Evolutionary conservation across 2,329 filamentous ascomycete species (phyloP).

Genomic region (Cladophialophora carrionii): DNA sequence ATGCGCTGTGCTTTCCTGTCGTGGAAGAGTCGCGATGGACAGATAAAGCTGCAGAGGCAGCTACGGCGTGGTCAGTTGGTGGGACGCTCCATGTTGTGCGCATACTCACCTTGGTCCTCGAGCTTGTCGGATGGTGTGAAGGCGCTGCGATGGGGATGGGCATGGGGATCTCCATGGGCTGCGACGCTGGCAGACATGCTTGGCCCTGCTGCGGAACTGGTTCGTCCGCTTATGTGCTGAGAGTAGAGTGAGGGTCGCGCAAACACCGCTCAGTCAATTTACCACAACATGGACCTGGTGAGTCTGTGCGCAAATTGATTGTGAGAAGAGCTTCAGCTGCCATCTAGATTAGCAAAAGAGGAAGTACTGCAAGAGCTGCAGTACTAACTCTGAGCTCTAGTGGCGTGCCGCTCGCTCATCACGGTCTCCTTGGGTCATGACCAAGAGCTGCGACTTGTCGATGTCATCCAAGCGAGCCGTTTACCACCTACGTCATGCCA

Average conservation of each 20-base stretch:
- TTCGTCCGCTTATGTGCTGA: slow-evolving; percentile 13
- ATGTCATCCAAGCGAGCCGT: slow-evolving; percentile 26
- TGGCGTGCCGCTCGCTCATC: slow-evolving; percentile 25
- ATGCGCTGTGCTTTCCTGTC: slow-evolving; percentile 37
- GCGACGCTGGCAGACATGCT: slow-evolving; percentile 33
- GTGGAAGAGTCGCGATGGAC: slow-evolving; percentile 46
- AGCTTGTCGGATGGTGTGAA: slow-evolving; percentile 40
- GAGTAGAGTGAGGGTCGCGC: slow-evolving; percentile 7
- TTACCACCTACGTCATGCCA: slow-evolving; percentile 32
- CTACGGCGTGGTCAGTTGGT: slow-evolving; percentile 41
- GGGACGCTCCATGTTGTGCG: background rate
- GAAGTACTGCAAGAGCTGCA: slow-evolving; percentile 19
- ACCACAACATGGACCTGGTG: slow-evolving; percentile 10
- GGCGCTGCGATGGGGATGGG: slow-evolving; percentile 20
- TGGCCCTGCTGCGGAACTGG: slow-evolving; percentile 16
- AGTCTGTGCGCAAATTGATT: background rate
- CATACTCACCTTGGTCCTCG: slow-evolving; percentile 44
- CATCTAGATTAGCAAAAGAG: slow-evolving; percentile 5
- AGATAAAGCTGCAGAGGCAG: slow-evolving; percentile 65
- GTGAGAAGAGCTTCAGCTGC: slow-evolving; percentile 8
- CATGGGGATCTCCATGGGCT: slow-evolving; percentile 6
- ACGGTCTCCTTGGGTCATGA: slow-evolving; percentile 24
- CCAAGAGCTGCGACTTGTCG: slow-evolving; percentile 30
- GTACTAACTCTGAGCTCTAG: slow-evolving; percentile 9
- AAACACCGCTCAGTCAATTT: slow-evolving; percentile 15